Evolutionary conservation across 148 eudicot species (phyloP).

Genomic region (Amaranthus cruentus): DNA sequence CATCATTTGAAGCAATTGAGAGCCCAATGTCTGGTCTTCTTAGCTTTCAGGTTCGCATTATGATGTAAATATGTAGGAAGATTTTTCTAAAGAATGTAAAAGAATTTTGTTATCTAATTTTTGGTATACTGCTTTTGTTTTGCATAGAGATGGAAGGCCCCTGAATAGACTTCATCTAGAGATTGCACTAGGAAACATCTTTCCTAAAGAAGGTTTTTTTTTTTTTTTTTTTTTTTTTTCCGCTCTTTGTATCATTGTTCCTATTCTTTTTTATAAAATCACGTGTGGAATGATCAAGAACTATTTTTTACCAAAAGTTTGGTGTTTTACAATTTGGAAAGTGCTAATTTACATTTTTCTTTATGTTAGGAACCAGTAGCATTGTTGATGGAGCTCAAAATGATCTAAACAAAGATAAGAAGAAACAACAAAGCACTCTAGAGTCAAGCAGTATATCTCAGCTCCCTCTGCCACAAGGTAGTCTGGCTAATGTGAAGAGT

Average conservation of each 20-base stretch:
- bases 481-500: conserved; percentile 27
- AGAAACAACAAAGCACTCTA: conserved; percentile 45
- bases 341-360: conserved; percentile 9
- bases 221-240: conserved; percentile 19
- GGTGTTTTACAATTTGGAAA: background rate
- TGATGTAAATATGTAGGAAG: background rate
- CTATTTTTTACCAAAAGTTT: background rate
- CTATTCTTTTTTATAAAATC: background rate
- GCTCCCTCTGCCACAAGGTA: conserved; percentile 38
- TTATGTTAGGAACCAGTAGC: conserved; percentile 27
- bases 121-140: conserved; percentile 11
- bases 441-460: conserved; percentile 43
- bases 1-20: conserved; percentile 93
- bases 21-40: conserved; percentile 95
- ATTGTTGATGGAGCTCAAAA: conserved; percentile 58
- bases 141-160: conserved; percentile 69
- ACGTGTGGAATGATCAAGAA: background rate
- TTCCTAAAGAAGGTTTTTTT: conserved; percentile 58
- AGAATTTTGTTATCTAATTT: background rate
- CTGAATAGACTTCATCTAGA: conserved; percentile 89
- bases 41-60: conserved; percentile 73
- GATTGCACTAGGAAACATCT: conserved; percentile 76
- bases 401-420: conserved; percentile 52
- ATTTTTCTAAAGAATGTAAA: background rate
- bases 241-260: background rate